Percentiles rank a stretch among this genome's conserved stretches.
phyloP scores from a whole-genome alignment of 1,284 basidiomycete species.

The Earliella scabrosa region DNA sequence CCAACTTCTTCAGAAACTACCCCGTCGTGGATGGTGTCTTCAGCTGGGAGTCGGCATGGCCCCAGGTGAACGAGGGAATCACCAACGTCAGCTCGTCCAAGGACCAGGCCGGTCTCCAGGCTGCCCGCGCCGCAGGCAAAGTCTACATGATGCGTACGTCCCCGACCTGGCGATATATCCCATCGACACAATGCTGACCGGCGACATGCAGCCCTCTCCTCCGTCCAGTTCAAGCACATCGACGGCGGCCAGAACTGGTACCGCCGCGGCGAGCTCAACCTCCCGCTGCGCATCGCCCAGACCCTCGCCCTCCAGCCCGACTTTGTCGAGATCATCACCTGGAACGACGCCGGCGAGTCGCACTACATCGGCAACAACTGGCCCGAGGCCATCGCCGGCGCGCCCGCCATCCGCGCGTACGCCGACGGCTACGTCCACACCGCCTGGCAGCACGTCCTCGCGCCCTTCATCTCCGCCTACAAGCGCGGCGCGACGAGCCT shows the following conservation, averaged over 20 bases:
- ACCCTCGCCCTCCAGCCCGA: conserved; percentile 38
- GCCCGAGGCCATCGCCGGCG: conserved; percentile 58
- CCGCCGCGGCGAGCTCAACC: conserved; percentile 18
- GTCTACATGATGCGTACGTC: conserved; percentile 21
- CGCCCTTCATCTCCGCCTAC: conserved; percentile 20
- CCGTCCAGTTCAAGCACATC: conserved; percentile 23
- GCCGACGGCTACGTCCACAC: conserved; percentile 39
- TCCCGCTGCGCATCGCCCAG: conserved; percentile 16
- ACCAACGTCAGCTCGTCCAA: conserved; percentile 19
- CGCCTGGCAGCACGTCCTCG: conserved; percentile 19
- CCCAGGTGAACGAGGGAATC: conserved; percentile 12
- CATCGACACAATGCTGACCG: neutral
- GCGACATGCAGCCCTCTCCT: conserved; percentile 10
- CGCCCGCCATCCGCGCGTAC: conserved; percentile 52
- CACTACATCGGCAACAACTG: conserved; percentile 44
- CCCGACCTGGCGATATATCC: no score
- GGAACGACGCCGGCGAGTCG: conserved; percentile 43
- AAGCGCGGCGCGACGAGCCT: conserved; percentile 12
- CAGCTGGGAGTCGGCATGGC: conserved; percentile 22
- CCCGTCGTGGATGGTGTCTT: conserved; percentile 19
- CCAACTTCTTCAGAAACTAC: conserved; percentile 17
- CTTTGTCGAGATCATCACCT: conserved; percentile 46
- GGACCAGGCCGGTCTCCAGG: conserved; percentile 13
- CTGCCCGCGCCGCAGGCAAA: conserved; percentile 13
- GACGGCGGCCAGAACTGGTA: conserved; percentile 22